These are phyloP conservation scores for Akanthomyces uredinophilus DNA, from an alignment of 2,329 filamentous ascomycete genomes.

Conservation along the genomic window DNA sequence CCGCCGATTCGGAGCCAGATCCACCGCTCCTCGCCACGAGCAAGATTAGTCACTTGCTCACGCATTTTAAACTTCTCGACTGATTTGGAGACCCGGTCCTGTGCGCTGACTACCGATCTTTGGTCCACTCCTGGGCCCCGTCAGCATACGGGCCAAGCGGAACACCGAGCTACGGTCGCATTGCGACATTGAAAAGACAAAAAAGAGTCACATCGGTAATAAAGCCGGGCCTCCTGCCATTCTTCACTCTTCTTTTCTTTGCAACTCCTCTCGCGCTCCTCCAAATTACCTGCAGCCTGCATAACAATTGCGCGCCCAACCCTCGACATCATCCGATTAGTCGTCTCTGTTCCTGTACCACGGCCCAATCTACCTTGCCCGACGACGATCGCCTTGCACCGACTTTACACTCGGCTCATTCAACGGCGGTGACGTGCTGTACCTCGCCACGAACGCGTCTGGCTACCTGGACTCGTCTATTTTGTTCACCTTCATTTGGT, in stretches of 20 bases:
- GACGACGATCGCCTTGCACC: conserved; percentile 6
- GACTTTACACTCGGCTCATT: background rate
- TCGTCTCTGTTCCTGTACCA: conserved; percentile 6
- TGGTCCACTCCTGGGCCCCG: conserved; percentile 3
- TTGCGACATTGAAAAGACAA: background rate
- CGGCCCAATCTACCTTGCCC: conserved; percentile 12
- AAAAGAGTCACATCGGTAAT: conserved; percentile 14
- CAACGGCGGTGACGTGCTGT: conserved; percentile 6
- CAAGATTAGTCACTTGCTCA: conserved; percentile 14
- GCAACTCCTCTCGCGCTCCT: conserved; percentile 2
- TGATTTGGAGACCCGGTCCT: conserved; percentile 1
- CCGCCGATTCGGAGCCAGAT: conserved; percentile 15
- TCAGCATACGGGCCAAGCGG: conserved; percentile 12
- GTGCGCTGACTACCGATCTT: conserved; percentile 12
- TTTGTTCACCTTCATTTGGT: background rate
- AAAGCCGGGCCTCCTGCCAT: conserved; percentile 3
- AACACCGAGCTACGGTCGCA: conserved; percentile 11
- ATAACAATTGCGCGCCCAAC: background rate
- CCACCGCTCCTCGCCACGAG: conserved; percentile 5
- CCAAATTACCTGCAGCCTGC: background rate
- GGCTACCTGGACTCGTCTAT: background rate
- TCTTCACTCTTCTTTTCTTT: background rate
- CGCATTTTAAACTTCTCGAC: conserved; percentile 12
- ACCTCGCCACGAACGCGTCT: background rate
- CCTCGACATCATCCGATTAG: background rate